Conservation (phyloP, 768 basidiomycete genomes). For the Termitomyces eurrhizus region DNA sequence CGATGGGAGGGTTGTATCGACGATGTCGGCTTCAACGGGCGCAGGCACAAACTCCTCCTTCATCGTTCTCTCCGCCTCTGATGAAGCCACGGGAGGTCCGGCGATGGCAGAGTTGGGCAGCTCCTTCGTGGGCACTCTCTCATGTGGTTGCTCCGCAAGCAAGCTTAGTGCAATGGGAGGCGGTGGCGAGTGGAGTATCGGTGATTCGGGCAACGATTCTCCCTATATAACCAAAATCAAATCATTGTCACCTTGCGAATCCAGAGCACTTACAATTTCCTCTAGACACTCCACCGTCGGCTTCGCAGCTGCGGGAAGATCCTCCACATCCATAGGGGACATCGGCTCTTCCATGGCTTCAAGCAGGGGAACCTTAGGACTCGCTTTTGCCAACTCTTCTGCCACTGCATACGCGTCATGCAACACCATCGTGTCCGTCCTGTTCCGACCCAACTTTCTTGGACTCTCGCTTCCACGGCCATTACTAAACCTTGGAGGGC, state of each 20-base stretch:
- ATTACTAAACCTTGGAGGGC: slow-evolving; percentile 21
- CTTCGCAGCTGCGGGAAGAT: slow-evolving; percentile 6
- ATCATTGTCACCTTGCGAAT: neutral
- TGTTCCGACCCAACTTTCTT: slow-evolving; percentile 45
- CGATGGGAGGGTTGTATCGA: slow-evolving; percentile 6
- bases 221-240: neutral
- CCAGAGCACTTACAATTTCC: neutral
- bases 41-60: neutral
- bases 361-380: slow-evolving; percentile 4
- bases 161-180: neutral
- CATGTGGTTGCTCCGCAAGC: neutral
- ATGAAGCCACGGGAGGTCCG: neutral
- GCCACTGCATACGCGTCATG: slow-evolving; percentile 35
- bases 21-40: slow-evolving; percentile 3
- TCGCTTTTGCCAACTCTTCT: slow-evolving; percentile 27
- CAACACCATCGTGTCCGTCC: slow-evolving; percentile 77
- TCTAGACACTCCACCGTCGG: slow-evolving; percentile 2
- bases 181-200: slow-evolving; percentile 11
- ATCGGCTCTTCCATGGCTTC: slow-evolving; percentile 3
- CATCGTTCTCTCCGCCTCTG: neutral
- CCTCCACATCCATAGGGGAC: slow-evolving; percentile 12
- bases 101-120: neutral
- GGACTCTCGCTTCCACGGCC: slow-evolving; percentile 32
- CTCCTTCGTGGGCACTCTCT: neutral
- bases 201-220: slow-evolving; percentile 13